phyloP scores from a whole-genome alignment of 495 filamentous ascomycete genomes.

The Talaromyces stipitatus region DNA sequence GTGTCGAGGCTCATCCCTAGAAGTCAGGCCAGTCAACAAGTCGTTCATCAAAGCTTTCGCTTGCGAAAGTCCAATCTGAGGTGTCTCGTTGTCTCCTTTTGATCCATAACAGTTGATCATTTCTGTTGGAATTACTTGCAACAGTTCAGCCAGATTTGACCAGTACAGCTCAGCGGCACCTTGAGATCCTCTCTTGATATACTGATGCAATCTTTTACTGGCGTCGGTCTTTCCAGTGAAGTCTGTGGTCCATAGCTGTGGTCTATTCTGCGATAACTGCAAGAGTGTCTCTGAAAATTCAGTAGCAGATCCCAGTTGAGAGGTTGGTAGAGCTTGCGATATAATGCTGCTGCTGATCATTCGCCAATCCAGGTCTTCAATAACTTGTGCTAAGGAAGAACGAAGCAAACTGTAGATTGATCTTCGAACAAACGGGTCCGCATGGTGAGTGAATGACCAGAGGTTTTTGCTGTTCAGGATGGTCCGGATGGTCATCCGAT shows the following conservation, averaged over 20 bases:
- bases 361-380: conserved; percentile 49
- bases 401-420: conserved; percentile 60
- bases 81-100: conserved; percentile 26
- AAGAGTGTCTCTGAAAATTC: conserved; percentile 59
- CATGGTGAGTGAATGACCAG: conserved; percentile 63
- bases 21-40: conserved; percentile 59
- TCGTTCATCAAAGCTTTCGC: conserved; percentile 47
- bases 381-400: conserved; percentile 48
- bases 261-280: conserved; percentile 50
- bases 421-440: conserved; percentile 65
- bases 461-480: conserved; percentile 60
- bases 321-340: conserved; percentile 55
- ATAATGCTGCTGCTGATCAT: conserved; percentile 63
- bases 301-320: conserved; percentile 64
- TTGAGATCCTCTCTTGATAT: conserved; percentile 80
- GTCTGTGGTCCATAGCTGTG: conserved; percentile 66
- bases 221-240: conserved; percentile 61
- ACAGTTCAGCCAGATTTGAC: conserved; percentile 51
- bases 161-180: conserved; percentile 62
- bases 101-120: conserved; percentile 41
- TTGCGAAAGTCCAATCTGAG: conserved; percentile 17
- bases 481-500: conserved; percentile 36
- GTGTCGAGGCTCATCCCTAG: conserved; percentile 62
- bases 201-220: conserved; percentile 54
- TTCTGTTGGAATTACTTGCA: conserved; percentile 50